Evolutionary conservation across 768 basidiomycete genomes (phyloP), one percentile per base, ranked within the genome.

Genomic region (Suillus discolor): DNA sequence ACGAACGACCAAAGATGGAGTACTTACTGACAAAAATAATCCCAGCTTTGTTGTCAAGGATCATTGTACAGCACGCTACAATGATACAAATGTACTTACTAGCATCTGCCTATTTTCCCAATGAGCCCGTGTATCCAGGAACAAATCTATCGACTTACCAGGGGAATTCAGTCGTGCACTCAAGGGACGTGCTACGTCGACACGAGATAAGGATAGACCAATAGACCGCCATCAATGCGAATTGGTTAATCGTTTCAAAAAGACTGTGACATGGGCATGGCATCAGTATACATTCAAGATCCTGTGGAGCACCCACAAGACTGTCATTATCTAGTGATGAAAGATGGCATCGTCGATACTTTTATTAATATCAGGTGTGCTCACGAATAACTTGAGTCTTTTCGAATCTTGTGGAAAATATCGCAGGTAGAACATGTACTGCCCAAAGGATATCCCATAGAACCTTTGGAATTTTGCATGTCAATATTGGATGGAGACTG

Each of bases 361-460:
- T 6, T 18, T 16, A 25, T 16, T 18, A 23, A 28, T 28, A n/a
- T 23, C 41, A 18, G 18, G 2, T 11, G 38, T 59, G 11, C 73
- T 65, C 20, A 72, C 73, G 63, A 65, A n/a, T 15, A 15, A 8
- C 44, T 63, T 74, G 8, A 74, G n/a, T 2, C 23, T 49, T 11
- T 49, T 11, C 47, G 15, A 16, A 42, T 74, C 73, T 20, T 2
- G 41, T 2, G 71, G 73, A 67, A 74, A 74, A 3, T 42, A 47
- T 53, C 42, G 47, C 18, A 68, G 9, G 44, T 74, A 74, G 53
- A 68, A 70, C 2, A 66, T 34, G 51, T 64, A 64, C 63, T 73
- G 72, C 23, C 71, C 61, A 28, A 70, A 13, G 11, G 64, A 62
- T 7, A 62, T 67, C 0, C 72, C 72, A 36, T 73, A 70, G 23